These are phyloP conservation scores for Phylloporus sp. DNA, from an alignment of 1,284 basidiomycete species.

Conservation along the genomic window DNA sequence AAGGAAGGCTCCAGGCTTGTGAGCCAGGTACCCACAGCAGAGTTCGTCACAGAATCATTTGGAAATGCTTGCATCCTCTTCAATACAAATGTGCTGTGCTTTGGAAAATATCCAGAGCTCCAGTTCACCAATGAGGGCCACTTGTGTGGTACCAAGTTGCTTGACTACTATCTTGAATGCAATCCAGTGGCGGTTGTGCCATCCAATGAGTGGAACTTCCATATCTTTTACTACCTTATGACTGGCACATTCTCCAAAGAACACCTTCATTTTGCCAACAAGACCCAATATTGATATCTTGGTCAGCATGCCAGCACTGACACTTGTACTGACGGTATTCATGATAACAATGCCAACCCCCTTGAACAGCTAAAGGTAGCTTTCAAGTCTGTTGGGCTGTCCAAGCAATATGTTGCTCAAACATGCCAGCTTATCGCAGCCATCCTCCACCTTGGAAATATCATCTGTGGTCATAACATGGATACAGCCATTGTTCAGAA, in stretches of 20 bases:
- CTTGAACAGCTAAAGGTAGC: constrained; percentile 95
- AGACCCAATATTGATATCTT: constrained; percentile 72
- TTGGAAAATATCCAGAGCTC: constrained; percentile 93
- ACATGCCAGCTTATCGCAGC: neutral
- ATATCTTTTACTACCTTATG: constrained; percentile 96
- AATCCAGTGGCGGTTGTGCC: constrained; percentile 81
- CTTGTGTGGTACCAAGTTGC: constrained; percentile 89
- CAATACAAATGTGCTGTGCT: constrained; percentile 90
- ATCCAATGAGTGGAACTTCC: constrained; percentile 92
- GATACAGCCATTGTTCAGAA: constrained; percentile 90
- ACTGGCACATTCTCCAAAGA: constrained; percentile 83
- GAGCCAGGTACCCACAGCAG: constrained; percentile 46
- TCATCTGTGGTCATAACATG: constrained; percentile 75
- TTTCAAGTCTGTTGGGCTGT: constrained; percentile 60
- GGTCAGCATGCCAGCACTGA: constrained; percentile 53
- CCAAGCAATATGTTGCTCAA: neutral
- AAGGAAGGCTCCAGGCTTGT: constrained; percentile 94
- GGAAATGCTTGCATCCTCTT: constrained; percentile 86
- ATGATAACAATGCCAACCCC: constrained; percentile 76
- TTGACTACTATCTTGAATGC: constrained; percentile 96
- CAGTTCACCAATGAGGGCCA: constrained; percentile 93
- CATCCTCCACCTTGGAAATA: neutral
- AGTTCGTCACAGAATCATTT: constrained; percentile 95
- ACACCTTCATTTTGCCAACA: constrained; percentile 76
- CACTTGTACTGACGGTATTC: constrained; percentile 41